Percentiles rank a stretch among this genome's conserved stretches.
These are phyloP conservation scores for Lactarius sanguifluus DNA, from an alignment of 768 basidiomycete genomes.

Conservation along the genomic window DNA sequence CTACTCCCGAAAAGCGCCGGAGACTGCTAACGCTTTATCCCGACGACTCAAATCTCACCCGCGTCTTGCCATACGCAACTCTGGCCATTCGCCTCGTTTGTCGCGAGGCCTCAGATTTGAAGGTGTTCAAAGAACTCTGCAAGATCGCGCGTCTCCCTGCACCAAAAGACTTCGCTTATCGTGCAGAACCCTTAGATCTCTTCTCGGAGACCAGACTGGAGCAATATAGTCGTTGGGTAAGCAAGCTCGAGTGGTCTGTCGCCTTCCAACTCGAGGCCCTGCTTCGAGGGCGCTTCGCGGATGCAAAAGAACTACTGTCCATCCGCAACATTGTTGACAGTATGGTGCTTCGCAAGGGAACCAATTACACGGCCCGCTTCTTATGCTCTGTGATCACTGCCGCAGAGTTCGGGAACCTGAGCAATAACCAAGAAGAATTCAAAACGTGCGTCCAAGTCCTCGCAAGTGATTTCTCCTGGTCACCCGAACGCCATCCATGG, in stretches of 20 bases:
- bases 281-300: constrained; percentile 41
- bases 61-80: constrained; percentile 53
- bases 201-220: constrained; percentile 43
- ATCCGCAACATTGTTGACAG: constrained; percentile 41
- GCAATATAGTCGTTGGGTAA: constrained; percentile 38
- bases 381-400: constrained; percentile 42
- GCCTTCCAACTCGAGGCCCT: constrained; percentile 59
- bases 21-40: constrained; percentile 41
- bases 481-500: not conserved
- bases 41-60: constrained; percentile 38
- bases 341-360: constrained; percentile 37
- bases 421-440: constrained; percentile 14
- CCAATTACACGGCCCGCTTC: constrained; percentile 40
- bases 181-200: constrained; percentile 42
- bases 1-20: constrained; percentile 34
- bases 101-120: constrained; percentile 36
- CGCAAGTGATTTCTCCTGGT: constrained; percentile 26
- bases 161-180: constrained; percentile 38
- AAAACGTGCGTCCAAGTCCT: constrained; percentile 34
- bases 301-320: constrained; percentile 49
- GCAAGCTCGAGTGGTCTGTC: constrained; percentile 47
- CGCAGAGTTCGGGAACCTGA: constrained; percentile 23
- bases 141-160: constrained; percentile 39
- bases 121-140: constrained; percentile 42
- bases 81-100: constrained; percentile 53